phyloP scores from a whole-genome alignment of 176 grass and related monocot species.

The Cymbopogon citratus region DNA sequence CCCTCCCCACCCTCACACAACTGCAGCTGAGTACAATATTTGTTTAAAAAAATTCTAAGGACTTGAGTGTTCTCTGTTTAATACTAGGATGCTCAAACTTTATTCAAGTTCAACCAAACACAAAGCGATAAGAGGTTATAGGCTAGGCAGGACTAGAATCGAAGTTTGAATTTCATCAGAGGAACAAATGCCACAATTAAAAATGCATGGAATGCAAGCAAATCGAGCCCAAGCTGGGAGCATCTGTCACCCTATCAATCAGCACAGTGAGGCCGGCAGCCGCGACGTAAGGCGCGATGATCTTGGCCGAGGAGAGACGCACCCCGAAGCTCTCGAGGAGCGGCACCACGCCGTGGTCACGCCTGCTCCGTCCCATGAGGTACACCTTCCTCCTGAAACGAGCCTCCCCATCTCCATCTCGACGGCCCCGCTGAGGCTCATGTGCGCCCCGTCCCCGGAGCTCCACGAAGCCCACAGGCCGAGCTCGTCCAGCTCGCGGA shows the following conservation, averaged over 20 bases:
- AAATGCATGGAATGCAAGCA: not conserved
- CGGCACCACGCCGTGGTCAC: slow-evolving; percentile 57
- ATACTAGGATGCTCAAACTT: not conserved
- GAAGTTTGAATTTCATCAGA: slow-evolving; percentile 1
- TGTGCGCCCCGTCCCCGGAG: slow-evolving; percentile 13
- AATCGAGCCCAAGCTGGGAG: not conserved
- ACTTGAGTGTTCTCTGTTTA: not conserved
- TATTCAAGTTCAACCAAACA: not conserved
- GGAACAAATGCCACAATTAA: not conserved
- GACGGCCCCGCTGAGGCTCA: not conserved
- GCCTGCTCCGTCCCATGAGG: slow-evolving; percentile 78
- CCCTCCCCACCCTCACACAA: not conserved
- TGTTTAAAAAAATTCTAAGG: not conserved
- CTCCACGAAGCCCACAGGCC: slow-evolving; percentile 79
- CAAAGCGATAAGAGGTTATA: not conserved
- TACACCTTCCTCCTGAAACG: slow-evolving; percentile 79
- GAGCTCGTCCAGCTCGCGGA: slow-evolving; percentile 65
- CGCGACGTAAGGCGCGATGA: slow-evolving; percentile 60
- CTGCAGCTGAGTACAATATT: not conserved
- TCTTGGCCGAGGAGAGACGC: slow-evolving; percentile 65
- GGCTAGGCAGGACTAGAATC: not conserved
- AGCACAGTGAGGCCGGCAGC: slow-evolving; percentile 53
- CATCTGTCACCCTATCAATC: slow-evolving; percentile 44
- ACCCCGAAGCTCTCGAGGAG: slow-evolving; percentile 78
- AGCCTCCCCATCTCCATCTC: slow-evolving; percentile 37